Percentiles rank a stretch among this genome's conserved stretches.
phyloP scores from a whole-genome alignment of 2,329 filamentous ascomycete genomes.

The Aspergillus unguis region DNA sequence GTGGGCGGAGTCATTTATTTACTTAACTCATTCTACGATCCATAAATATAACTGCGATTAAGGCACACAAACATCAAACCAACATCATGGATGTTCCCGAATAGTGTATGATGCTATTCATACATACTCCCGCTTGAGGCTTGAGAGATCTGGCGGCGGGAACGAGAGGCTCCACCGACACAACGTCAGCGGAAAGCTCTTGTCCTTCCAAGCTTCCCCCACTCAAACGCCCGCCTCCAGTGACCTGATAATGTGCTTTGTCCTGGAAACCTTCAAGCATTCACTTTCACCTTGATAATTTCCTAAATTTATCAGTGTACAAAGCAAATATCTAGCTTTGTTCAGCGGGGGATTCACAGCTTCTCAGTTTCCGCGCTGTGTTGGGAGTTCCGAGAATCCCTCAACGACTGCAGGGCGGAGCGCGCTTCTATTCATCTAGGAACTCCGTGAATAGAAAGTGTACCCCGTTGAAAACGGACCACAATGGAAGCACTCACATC shows the following conservation, averaged over 20 bases:
- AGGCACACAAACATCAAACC: no score
- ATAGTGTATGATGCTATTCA: neutral
- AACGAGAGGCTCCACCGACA: conserved; percentile 3
- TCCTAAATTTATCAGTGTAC: neutral
- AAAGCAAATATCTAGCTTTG: no score
- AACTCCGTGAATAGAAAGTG: no score
- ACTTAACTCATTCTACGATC: no score
- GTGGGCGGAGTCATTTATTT: no score
- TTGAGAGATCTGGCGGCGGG: neutral
- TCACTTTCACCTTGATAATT: neutral
- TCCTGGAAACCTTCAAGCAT: neutral
- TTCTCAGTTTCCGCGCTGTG: neutral
- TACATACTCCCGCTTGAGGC: neutral
- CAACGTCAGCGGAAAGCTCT: conserved; percentile 12
- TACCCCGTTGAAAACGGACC: neutral
- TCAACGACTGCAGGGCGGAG: no score
- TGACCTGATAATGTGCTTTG: neutral
- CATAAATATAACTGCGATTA: no score
- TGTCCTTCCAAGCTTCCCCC: neutral
- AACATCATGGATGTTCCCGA: no score
- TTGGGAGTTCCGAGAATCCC: neutral
- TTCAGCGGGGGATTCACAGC: neutral
- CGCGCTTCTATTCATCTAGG: no score
- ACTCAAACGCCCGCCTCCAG: neutral
- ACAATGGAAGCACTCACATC: conserved; percentile 29